phyloP scores from a whole-genome alignment of 306 rosid species.

The Acacia confusa region DNA sequence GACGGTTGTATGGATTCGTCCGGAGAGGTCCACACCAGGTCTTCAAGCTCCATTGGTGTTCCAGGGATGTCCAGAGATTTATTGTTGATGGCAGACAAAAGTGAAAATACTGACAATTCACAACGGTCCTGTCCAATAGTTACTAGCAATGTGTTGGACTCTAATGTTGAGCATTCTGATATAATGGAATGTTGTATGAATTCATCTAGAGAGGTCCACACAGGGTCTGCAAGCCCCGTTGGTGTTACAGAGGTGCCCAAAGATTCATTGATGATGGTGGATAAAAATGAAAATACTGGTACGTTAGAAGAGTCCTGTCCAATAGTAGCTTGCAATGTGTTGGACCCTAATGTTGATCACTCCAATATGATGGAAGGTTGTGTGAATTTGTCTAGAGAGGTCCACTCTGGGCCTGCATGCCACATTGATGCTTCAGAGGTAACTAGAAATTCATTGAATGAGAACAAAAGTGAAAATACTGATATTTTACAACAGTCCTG shows the following conservation, averaged over 20 bases:
- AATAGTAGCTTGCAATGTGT: constrained; percentile 29
- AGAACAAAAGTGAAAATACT: constrained; percentile 39
- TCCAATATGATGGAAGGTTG: constrained; percentile 28
- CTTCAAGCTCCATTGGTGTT: constrained; percentile 37
- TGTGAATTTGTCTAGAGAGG: constrained; percentile 27
- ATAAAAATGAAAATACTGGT: constrained; percentile 42
- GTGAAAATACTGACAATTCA: constrained; percentile 33
- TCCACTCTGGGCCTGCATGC: constrained; percentile 30
- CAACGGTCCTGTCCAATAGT: constrained; percentile 44
- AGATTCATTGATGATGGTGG: constrained; percentile 38
- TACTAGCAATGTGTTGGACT: constrained; percentile 33
- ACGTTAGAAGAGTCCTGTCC: constrained; percentile 39
- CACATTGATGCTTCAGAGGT: constrained; percentile 33
- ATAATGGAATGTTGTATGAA: constrained; percentile 29
- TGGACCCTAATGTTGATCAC: constrained; percentile 40
- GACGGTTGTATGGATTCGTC: constrained; percentile 32
- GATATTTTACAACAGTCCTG: constrained; percentile 42
- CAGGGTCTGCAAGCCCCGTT: constrained; percentile 34
- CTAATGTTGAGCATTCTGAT: constrained; percentile 31
- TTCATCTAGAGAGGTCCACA: constrained; percentile 17
- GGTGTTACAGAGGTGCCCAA: constrained; percentile 35
- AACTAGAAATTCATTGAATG: constrained; percentile 35
- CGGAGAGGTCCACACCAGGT: constrained; percentile 26
- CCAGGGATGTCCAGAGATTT: constrained; percentile 35
- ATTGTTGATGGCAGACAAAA: constrained; percentile 39